Percentiles rank a stretch among this genome's conserved stretches.
These are phyloP conservation scores for Leccinum subatratum DNA, from an alignment of 1,284 basidiomycete genomes.

Conservation along the genomic window DNA sequence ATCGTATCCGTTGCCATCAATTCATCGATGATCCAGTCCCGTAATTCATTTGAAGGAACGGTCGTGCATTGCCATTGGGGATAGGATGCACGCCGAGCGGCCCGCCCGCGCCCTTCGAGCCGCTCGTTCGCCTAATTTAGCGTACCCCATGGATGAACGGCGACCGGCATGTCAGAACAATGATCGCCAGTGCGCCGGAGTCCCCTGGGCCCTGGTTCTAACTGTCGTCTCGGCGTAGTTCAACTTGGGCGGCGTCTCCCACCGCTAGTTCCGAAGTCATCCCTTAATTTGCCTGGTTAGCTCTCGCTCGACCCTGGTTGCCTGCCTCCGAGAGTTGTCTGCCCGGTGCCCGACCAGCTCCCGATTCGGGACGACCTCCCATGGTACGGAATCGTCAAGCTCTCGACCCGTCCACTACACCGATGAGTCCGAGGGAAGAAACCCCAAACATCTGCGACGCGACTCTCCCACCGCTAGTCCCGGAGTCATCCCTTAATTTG, in stretches of 20 bases:
- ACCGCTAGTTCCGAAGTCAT: neutral
- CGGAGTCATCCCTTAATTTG: too few relatives aligned
- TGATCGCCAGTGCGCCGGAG: neutral
- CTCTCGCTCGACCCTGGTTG: neutral
- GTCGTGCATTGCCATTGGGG: neutral
- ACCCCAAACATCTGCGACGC: too few relatives aligned
- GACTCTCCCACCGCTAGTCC: neutral
- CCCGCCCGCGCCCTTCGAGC: neutral
- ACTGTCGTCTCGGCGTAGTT: too few relatives aligned
- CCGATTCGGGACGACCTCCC: neutral
- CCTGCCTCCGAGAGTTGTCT: neutral
- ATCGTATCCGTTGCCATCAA: neutral
- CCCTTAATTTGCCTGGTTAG: neutral
- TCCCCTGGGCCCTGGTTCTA: neutral
- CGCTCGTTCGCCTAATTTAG: neutral
- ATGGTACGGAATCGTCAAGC: neutral
- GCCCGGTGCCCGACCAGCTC: neutral
- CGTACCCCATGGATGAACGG: neutral
- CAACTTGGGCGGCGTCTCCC: too few relatives aligned
- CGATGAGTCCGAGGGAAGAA: neutral
- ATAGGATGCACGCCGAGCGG: neutral
- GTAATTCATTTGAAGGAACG: neutral
- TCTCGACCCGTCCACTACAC: neutral
- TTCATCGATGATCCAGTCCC: neutral
- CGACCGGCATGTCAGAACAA: neutral